phyloP scores from a whole-genome alignment of 306 rosid genomes.

The Acacia confusa region DNA sequence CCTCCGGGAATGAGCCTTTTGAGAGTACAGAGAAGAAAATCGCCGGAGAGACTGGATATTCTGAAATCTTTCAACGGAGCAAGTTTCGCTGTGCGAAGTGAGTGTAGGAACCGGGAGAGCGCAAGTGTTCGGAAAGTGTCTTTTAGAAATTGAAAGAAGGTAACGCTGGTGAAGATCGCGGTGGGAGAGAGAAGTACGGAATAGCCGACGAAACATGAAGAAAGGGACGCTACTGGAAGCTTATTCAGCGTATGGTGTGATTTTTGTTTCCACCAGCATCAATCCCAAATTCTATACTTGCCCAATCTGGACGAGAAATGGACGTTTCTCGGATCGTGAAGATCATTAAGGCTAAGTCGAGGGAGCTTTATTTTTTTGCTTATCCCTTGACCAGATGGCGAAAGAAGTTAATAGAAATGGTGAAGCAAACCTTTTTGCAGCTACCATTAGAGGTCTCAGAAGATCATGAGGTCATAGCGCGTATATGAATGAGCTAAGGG shows the following conservation, averaged over 20 bases:
- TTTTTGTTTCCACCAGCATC: not conserved
- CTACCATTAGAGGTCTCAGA: not conserved
- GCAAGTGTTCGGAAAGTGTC: not conserved
- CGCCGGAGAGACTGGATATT: not conserved
- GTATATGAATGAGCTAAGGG: not conserved
- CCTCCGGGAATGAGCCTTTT: constrained; percentile 51
- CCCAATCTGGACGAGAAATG: not conserved
- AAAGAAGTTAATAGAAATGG: not conserved
- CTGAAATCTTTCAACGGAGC: constrained; percentile 5
- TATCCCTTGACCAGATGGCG: not conserved
- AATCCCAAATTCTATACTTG: not conserved
- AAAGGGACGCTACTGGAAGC: not conserved
- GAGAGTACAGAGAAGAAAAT: constrained; percentile 31
- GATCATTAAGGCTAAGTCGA: not conserved
- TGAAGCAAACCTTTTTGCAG: not conserved
- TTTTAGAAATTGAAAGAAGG: constrained; percentile 20
- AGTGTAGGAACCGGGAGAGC: constrained; percentile 21
- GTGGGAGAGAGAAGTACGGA: constrained; percentile 36
- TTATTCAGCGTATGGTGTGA: not conserved
- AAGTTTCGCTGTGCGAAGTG: constrained; percentile 11
- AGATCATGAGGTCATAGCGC: not conserved
- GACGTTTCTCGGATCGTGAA: not conserved
- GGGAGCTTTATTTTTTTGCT: not conserved
- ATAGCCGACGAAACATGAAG: constrained; percentile 55
- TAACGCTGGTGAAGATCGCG: constrained; percentile 22